Evolutionary conservation across 2,329 filamentous ascomycete genomes (phyloP), one percentile per base, ranked within the genome.

Genomic region (Diplodia mutila): DNA sequence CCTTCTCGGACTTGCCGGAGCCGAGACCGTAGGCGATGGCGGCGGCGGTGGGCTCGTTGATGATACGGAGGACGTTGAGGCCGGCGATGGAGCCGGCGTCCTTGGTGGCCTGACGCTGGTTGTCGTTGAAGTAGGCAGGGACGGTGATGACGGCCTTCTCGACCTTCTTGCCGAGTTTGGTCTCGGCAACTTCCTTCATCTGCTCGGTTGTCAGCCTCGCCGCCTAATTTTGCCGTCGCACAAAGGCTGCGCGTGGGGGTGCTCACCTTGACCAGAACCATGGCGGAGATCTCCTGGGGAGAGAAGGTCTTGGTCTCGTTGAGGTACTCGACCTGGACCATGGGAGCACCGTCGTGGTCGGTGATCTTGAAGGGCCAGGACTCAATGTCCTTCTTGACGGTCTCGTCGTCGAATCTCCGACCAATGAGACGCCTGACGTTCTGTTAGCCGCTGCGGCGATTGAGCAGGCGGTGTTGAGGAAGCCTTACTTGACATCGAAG

Each of bases 71-170:
- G 75, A 99, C 93, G 85, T 98, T 97, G 71, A 99, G 90, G 76
- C 94, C 95, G 78, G 94, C 86, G 79, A 99, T 99, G 81, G 94
- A 91, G 90, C 95, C 95, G 73, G 95, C 95, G 80, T 98, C 95
- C 90, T 98, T 98, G 85, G 95, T 99, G 73, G 95, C 92, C 85
- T 98, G 95, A 85, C 95, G 91, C 87, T 99, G 95, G 88, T 97
- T 97, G 90, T 99, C 95, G 88, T 98, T 98, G 92, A 99, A 99
- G 89, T 99, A 99, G 80, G 95, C 95, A 68, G 95, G 95, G 69
- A 98, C 95, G 71, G 95, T 99, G 83, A 99, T 94, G 81, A 99
- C 95, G 72, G 95, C 95, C 90, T 98, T 98, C 85, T 95, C 90
- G 78, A 98, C 94, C 87, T 95, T 97, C 91, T 96, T 97, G 83